Conservation (phyloP, 164 flowering plant genomes). For the Cinnamomum micranthum region DNA sequence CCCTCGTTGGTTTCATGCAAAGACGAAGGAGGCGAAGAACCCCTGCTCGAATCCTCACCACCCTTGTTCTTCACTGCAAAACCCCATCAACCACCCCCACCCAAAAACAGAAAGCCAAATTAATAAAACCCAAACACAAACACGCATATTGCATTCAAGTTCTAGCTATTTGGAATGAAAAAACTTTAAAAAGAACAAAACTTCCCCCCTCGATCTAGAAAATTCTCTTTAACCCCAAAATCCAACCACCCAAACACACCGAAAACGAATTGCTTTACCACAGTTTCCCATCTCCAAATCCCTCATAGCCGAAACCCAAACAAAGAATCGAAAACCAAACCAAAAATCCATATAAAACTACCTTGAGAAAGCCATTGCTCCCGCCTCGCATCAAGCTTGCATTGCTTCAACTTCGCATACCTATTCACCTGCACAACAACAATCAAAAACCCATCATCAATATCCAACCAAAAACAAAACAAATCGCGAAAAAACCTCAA, state of each 20-base stretch:
- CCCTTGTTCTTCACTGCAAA: conserved; percentile 41
- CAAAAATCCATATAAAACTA: neutral
- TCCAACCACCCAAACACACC: neutral
- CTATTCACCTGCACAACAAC: conserved; percentile 49
- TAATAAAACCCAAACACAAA: neutral
- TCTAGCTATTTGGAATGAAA: neutral
- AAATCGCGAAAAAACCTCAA: neutral
- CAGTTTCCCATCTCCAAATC: neutral
- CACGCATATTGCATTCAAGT: neutral
- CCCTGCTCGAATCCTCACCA: conserved; percentile 37
- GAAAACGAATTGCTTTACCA: neutral
- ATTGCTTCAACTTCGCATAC: conserved; percentile 81
- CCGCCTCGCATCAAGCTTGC: conserved; percentile 82
- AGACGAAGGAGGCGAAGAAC: conserved; percentile 16
- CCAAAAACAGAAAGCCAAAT: neutral
- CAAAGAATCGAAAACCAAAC: neutral
- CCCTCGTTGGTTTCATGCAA: conserved; percentile 13
- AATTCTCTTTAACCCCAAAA: neutral
- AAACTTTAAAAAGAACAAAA: neutral
- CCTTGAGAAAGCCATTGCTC: conserved; percentile 53
- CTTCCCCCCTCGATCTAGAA: neutral
- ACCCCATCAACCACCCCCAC: conserved; percentile 1
- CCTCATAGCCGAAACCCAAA: neutral
- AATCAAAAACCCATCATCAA: no score
- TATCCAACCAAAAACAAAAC: no score